These are phyloP conservation scores for Globisporangium lucens DNA, from an alignment of 352 stramenopile species.

Conservation along the genomic window DNA sequence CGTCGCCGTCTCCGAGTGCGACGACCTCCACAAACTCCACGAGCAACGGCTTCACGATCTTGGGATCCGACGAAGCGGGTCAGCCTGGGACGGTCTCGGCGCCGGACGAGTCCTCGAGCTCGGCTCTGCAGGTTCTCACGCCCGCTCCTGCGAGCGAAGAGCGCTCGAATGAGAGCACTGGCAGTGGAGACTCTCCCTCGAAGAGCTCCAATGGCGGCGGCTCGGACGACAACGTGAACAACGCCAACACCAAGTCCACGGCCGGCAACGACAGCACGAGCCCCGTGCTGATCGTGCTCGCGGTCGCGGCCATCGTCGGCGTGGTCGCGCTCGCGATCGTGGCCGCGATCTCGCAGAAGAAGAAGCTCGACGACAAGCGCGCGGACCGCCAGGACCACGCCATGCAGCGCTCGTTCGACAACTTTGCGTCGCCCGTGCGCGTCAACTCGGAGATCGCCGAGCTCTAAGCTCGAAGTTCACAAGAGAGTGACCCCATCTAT, in stretches of 20 bases:
- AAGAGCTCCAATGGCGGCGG: neutral
- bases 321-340: conserved; percentile 16
- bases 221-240: conserved; percentile 1
- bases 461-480: conserved; percentile 6
- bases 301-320: conserved; percentile 10
- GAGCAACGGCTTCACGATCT: conserved; percentile 9
- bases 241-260: conserved; percentile 13
- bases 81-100: conserved; percentile 11
- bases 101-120: conserved; percentile 4
- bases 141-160: neutral
- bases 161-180: neutral
- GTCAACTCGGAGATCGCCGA: conserved; percentile 16
- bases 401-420: conserved; percentile 20
- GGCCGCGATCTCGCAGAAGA: conserved; percentile 15
- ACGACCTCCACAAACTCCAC: neutral
- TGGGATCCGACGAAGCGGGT: neutral
- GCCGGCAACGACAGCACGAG: conserved; percentile 9
- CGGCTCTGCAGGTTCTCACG: conserved; percentile 3
- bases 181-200: neutral
- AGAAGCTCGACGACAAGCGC: conserved; percentile 21
- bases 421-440: conserved; percentile 18
- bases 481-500: neutral
- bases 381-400: conserved; percentile 10
- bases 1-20: neutral
- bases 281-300: conserved; percentile 20